These are phyloP conservation scores for Cymbopogon citratus DNA, from an alignment of 176 grass and related monocot genomes.

Conservation along the genomic window DNA sequence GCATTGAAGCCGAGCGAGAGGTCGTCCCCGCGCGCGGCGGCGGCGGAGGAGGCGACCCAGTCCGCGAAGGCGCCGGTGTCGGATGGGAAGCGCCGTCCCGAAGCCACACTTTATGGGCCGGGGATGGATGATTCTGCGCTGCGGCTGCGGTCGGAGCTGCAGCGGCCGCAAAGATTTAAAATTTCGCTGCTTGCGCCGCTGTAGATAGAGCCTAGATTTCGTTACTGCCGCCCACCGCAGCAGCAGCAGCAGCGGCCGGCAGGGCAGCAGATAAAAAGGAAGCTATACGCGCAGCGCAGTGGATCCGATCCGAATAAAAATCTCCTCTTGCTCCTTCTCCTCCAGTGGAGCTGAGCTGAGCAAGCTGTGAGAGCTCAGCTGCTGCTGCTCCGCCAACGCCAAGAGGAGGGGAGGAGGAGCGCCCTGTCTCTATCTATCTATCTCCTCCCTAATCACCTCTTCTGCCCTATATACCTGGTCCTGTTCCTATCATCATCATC, in stretches of 20 bases:
- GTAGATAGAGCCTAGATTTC: conserved; percentile 39
- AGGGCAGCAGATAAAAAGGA: not conserved
- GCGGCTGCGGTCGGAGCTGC: not conserved
- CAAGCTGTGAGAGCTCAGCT: not conserved
- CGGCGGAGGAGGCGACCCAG: conserved; percentile 76
- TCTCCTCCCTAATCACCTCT: not conserved
- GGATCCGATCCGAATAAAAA: conserved; percentile 29
- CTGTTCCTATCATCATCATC: conserved; percentile 18
- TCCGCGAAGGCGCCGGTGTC: conserved; percentile 99
- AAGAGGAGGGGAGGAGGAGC: not conserved
- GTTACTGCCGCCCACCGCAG: conserved; percentile 1
- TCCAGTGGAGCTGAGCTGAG: not conserved
- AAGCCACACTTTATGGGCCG: conserved; percentile 59
- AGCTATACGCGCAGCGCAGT: not conserved
- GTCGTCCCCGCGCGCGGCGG: conserved; percentile 58
- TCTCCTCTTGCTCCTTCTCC: not conserved
- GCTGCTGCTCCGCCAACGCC: not conserved
- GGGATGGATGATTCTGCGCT: not conserved
- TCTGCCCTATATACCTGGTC: conserved; percentile 10
- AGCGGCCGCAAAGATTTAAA: conserved; percentile 22
- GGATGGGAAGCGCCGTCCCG: conserved; percentile 96
- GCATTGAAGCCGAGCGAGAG: conserved; percentile 98
- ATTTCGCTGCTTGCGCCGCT: not conserved
- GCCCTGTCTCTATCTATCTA: conserved; percentile 28
- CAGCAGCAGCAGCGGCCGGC: not conserved